These are phyloP conservation scores for Ceratobasidium sp. DNA, from an alignment of 1,284 basidiomycete species.

Conservation along the genomic window DNA sequence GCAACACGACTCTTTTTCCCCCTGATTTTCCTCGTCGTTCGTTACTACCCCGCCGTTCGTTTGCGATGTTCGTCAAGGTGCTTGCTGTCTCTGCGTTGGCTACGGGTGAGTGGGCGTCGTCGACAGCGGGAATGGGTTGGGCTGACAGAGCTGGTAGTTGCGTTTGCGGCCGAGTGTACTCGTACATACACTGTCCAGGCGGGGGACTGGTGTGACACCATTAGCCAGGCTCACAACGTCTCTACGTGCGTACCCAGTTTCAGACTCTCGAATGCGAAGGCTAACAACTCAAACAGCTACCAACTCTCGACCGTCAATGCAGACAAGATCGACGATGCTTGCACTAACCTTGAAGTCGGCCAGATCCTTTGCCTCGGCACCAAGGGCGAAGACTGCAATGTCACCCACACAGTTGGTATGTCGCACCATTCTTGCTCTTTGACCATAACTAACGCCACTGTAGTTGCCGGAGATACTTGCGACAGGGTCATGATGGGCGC, in stretches of 20 bases:
- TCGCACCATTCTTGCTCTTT: not conserved
- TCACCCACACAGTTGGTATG: conserved; percentile 63
- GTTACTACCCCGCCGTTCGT: conserved; percentile 9
- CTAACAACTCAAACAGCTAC: conserved; percentile 63
- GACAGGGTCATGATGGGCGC: conserved; percentile 58
- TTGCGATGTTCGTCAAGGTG: conserved; percentile 29
- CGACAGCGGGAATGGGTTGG: not conserved
- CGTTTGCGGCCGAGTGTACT: conserved; percentile 65
- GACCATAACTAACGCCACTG: not conserved
- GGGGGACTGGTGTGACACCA: conserved; percentile 76
- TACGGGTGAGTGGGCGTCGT: conserved; percentile 25
- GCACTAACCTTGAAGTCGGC: conserved; percentile 70
- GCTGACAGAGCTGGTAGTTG: conserved; percentile 56
- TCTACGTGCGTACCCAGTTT: conserved; percentile 67
- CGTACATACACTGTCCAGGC: conserved; percentile 71
- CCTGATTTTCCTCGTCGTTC: conserved; percentile 1
- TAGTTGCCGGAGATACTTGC: conserved; percentile 64
- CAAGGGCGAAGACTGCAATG: conserved; percentile 63
- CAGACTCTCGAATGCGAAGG: conserved; percentile 14
- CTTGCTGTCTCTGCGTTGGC: conserved; percentile 38
- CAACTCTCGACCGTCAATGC: conserved; percentile 76
- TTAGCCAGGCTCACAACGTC: conserved; percentile 72
- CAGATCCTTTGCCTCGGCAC: conserved; percentile 65
- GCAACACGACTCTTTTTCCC: not conserved
- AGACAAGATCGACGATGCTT: conserved; percentile 63